Conservation (phyloP, 2,329 filamentous ascomycete species). For the Exophiala aquamarina region DNA sequence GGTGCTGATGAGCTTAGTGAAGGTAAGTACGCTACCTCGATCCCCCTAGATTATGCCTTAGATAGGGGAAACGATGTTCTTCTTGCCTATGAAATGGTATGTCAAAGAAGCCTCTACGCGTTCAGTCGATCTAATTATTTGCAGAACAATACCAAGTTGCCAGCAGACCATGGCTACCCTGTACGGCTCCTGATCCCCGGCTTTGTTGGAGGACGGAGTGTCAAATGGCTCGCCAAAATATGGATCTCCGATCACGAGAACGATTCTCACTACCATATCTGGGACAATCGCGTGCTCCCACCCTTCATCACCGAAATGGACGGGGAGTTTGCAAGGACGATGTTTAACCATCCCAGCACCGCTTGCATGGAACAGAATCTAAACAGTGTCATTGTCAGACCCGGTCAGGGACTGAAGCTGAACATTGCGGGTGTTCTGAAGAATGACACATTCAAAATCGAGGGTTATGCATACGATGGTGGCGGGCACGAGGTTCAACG, state of each 20-base stretch:
- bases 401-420: conserved; percentile 48
- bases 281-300: conserved; percentile 51
- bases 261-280: conserved; percentile 47
- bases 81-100: conserved; percentile 45
- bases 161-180: conserved; percentile 46
- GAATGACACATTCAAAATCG: conserved; percentile 44
- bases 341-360: conserved; percentile 52
- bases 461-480: conserved; percentile 52
- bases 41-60: conserved; percentile 52
- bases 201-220: conserved; percentile 41
- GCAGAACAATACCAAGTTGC: conserved; percentile 42
- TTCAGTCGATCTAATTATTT: too few species aligned
- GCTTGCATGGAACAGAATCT: conserved; percentile 51
- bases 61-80: conserved; percentile 50
- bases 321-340: conserved; percentile 46
- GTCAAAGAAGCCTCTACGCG: too few species aligned
- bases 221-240: conserved; percentile 45
- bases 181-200: conserved; percentile 44
- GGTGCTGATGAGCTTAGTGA: conserved; percentile 50
- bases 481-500: conserved; percentile 51
- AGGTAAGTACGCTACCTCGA: conserved; percentile 50
- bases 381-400: conserved; percentile 49
- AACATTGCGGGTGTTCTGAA: conserved; percentile 37
- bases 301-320: conserved; percentile 51
- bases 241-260: conserved; percentile 45